Evolutionary conservation across 83 land plant genomes (phyloP).

Genomic region (Picea abies): DNA sequence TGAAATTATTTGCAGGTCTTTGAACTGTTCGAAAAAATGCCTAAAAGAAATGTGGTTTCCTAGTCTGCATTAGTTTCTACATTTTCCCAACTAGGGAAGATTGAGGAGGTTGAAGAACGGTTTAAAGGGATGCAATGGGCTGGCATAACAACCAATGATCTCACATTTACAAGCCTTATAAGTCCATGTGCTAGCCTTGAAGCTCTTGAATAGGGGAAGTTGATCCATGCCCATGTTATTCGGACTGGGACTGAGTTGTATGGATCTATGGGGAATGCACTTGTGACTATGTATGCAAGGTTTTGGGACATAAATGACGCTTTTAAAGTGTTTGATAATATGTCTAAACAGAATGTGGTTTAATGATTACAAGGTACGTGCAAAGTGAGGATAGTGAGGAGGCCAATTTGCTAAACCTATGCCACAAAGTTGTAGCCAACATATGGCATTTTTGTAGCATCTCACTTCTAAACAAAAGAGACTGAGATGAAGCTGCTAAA

Average conservation of each 20-base stretch:
- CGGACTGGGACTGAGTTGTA: conserved; percentile 19
- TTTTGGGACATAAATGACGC: not conserved
- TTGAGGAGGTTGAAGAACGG: conserved; percentile 13
- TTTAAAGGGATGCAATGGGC: conserved; percentile 22
- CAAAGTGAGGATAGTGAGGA: too few relatives aligned
- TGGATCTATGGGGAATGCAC: conserved; percentile 27
- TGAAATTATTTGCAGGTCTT: too few relatives aligned
- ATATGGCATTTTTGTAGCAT: too few relatives aligned
- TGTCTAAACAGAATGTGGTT: not conserved
- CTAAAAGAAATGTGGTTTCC: conserved; percentile 16
- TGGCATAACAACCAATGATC: conserved; percentile 42
- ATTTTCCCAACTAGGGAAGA: conserved; percentile 4
- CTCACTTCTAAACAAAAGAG: too few relatives aligned
- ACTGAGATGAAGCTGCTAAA: too few relatives aligned
- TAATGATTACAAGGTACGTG: conserved; percentile 1
- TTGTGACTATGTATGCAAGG: not conserved
- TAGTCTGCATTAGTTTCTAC: conserved; percentile 29
- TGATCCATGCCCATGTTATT: too few relatives aligned
- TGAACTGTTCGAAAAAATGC: not conserved
- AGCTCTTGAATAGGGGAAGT: conserved; percentile 26
- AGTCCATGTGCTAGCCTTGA: conserved; percentile 41
- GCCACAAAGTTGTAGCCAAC: too few relatives aligned
- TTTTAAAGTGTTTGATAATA: not conserved
- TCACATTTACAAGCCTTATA: conserved; percentile 49
- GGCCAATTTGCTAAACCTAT: too few relatives aligned